Percentiles rank a stretch among this genome's conserved stretches.
Conservation (phyloP, 257 asterid genomes). For the Solanum megistacrolobum region DNA sequence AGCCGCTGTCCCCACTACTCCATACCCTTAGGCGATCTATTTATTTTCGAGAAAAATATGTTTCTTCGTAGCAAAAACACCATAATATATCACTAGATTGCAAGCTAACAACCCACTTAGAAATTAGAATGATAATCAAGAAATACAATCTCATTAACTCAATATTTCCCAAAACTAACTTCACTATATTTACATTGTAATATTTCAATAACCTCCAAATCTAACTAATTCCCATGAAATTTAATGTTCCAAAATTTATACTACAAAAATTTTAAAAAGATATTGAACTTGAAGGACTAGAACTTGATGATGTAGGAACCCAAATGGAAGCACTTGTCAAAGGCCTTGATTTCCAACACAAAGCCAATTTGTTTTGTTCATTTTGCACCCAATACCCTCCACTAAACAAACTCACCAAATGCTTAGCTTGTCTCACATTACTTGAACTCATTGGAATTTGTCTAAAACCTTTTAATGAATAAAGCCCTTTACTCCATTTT, state of each 20-base stretch:
- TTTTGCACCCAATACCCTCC: slow-evolving; percentile 33
- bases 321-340: slow-evolving; percentile 27
- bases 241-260: background rate
- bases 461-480: slow-evolving; percentile 16
- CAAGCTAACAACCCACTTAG: background rate
- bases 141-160: background rate
- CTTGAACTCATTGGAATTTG: slow-evolving; percentile 26
- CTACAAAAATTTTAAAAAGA: background rate
- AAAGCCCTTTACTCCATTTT: background rate
- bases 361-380: slow-evolving; percentile 15
- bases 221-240: background rate
- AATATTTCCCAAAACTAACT: background rate
- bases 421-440: slow-evolving; percentile 31
- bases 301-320: slow-evolving; percentile 16
- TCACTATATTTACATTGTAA: background rate
- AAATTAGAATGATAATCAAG: background rate
- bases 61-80: background rate
- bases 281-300: slow-evolving; percentile 12
- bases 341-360: slow-evolving; percentile 36
- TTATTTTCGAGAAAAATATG: too few species aligned
- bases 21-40: too few species aligned
- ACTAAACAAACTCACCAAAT: slow-evolving; percentile 20
- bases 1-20: too few species aligned
- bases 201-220: background rate
- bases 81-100: background rate